A percentile compares a stretch with the other conserved stretches of the same genome.
phyloP scores from a whole-genome alignment of 257 asterid species.

The Salvia hispanica region DNA sequence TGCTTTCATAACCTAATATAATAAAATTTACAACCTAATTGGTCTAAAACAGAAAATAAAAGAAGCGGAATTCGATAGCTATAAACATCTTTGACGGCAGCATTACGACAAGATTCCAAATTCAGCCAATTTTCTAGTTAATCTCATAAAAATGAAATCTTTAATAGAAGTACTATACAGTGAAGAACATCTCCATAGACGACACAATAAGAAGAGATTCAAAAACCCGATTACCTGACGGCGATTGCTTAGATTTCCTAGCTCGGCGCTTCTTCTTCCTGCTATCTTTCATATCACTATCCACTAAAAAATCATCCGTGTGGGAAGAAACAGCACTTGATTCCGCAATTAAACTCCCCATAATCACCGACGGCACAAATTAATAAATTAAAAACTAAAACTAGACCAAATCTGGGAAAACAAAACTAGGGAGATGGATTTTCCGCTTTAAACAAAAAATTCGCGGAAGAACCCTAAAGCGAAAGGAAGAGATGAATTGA shows the following conservation, averaged over 20 bases:
- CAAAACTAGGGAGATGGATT: constrained; percentile 20
- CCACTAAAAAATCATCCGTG: constrained; percentile 31
- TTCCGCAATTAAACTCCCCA: constrained; percentile 44
- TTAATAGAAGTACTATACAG: background rate
- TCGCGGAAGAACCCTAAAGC: constrained; percentile 35
- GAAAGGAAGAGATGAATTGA: background rate
- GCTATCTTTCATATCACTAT: constrained; percentile 32
- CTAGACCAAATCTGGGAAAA: constrained; percentile 8
- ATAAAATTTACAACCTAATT: background rate
- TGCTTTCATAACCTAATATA: background rate
- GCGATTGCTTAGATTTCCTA: constrained; percentile 39
- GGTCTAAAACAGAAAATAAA: too few relatives aligned
- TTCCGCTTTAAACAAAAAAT: constrained; percentile 41
- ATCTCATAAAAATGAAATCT: background rate
- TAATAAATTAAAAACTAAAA: background rate
- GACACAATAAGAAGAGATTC: background rate
- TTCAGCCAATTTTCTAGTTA: constrained; percentile 12
- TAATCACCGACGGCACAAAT: constrained; percentile 15
- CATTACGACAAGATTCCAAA: background rate
- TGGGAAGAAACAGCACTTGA: constrained; percentile 31
- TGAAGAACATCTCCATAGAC: background rate
- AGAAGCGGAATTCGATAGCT: background rate
- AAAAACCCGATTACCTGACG: constrained; percentile 34
- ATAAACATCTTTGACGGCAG: background rate
- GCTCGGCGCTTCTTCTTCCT: constrained; percentile 48